Evolutionary conservation across 352 stramenopile genomes (phyloP).

Genomic region (Phytophthora chlamydospora): DNA sequence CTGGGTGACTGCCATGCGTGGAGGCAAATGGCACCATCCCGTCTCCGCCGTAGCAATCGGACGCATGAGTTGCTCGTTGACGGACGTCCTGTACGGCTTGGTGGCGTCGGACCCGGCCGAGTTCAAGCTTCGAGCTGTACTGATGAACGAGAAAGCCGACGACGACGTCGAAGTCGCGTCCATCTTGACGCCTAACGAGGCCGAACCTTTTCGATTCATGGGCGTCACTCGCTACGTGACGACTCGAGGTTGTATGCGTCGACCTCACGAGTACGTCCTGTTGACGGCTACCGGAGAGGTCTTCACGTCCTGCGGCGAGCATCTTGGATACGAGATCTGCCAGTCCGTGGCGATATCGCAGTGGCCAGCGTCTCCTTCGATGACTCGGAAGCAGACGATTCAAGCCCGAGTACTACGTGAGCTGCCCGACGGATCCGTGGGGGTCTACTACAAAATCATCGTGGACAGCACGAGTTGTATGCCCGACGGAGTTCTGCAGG

Average conservation of each 20-base stretch:
- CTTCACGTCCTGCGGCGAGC: conserved; percentile 21
- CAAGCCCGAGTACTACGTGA: conserved; percentile 23
- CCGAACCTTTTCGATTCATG: conserved; percentile 26
- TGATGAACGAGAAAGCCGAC: conserved; percentile 16
- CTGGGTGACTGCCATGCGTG: conserved; percentile 8
- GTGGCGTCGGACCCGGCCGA: conserved; percentile 19
- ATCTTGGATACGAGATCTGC: conserved; percentile 26
- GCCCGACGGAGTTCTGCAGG: conserved; percentile 12
- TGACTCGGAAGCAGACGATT: conserved; percentile 11
- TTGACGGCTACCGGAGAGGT: conserved; percentile 17
- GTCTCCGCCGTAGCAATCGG: conserved; percentile 19
- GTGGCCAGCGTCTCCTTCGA: conserved; percentile 11
- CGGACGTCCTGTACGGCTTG: conserved; percentile 13
- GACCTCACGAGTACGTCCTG: conserved; percentile 22
- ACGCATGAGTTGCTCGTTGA: conserved; percentile 23
- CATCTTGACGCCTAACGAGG: conserved; percentile 6
- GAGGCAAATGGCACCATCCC: conserved; percentile 9
- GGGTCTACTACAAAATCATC: conserved; percentile 26
- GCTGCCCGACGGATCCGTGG: conserved; percentile 20
- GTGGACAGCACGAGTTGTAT: conserved; percentile 23
- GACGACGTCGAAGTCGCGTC: conserved; percentile 16
- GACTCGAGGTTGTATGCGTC: conserved; percentile 12
- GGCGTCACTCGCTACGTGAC: conserved; percentile 9
- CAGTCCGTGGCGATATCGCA: conserved; percentile 17
- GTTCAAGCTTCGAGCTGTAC: conserved; percentile 21